Base-by-base conservation (phyloP, 164 flowering plant genomes). In the Dillenia suffruticosa region DNA sequence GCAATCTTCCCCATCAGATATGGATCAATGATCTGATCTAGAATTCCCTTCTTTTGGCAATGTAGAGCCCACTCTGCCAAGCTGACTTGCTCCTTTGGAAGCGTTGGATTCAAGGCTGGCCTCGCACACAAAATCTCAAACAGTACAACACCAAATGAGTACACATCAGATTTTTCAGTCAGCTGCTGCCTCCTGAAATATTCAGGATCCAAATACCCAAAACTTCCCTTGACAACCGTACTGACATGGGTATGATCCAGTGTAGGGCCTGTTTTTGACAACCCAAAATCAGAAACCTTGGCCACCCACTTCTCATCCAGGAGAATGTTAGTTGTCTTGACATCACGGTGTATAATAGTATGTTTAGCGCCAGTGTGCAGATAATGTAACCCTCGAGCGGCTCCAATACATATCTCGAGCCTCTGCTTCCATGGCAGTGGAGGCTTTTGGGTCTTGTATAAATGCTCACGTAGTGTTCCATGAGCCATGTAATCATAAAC, bases 51-150 rank as follows among this genome's bases (percentile, higher is more conserved):
- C 70, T 80, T 81, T 62, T 76, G 72, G 72, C 94, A 89, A 53
- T 88, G 88, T n/a, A 79, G 65, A 17, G 89, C 95, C 95, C 95
- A 88, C 71, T 88, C 95, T 7, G 95, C 91, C 67, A 85, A 74
- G 75, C 88, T 81, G 51, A 86, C 96, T 68, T 86, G 90, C 71
- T 89, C 92, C 78, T 86, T 84, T 8, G 92, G 76, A 44, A 89
- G 82, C 0, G 89, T 66, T 2, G 90, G 90, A 72, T 84, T 83
- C 70, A 86, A 46, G 15, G 90, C 93, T 16, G 93, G 93, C 9
- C 96, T 82, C 44, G 92, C 96, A 58, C 92, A 87, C 43, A 90
- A 13, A 59, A 84, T 71, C 70, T 90, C 96, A 50, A 89, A 86
- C 7, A 88, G 85, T 1, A 88, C 95, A 16, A 88, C 95, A 14